phyloP scores from a whole-genome alignment of 2,329 filamentous ascomycete species.

The Elsinoe batatas region DNA sequence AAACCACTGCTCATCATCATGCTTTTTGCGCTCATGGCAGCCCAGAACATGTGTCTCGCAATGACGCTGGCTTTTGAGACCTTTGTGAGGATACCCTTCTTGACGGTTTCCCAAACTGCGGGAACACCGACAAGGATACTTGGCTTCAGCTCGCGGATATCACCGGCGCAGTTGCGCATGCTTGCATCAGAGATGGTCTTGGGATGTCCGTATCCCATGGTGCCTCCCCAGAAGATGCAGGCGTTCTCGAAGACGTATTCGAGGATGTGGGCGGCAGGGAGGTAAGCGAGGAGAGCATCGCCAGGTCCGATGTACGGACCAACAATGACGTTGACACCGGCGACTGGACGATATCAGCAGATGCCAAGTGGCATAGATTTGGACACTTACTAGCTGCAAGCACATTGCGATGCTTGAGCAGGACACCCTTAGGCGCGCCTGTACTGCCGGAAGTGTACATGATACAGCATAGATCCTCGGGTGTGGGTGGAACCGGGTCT shows the following conservation, averaged over 20 bases:
- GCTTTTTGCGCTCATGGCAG: conserved; percentile 50
- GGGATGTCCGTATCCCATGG: conserved; percentile 85
- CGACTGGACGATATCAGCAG: conserved; percentile 38
- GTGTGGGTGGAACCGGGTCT: conserved; percentile 59
- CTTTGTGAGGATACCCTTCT: conserved; percentile 80
- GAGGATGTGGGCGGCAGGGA: conserved; percentile 90
- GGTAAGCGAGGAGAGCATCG: conserved; percentile 78
- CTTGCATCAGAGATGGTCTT: conserved; percentile 79
- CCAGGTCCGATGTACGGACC: conserved; percentile 66
- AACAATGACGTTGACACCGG: conserved; percentile 70
- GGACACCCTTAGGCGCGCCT: conserved; percentile 78
- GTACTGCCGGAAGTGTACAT: conserved; percentile 83
- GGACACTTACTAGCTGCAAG: conserved; percentile 58
- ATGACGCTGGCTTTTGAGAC: conserved; percentile 63
- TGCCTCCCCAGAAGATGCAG: conserved; percentile 78
- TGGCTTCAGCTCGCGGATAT: conserved; percentile 84
- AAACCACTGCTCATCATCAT: conserved; percentile 47
- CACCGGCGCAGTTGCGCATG: conserved; percentile 81
- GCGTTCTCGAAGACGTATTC: conserved; percentile 94
- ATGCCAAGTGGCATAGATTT: conserved; percentile 5
- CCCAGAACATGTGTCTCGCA: conserved; percentile 69
- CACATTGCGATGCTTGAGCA: conserved; percentile 70
- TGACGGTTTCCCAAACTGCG: conserved; percentile 93
- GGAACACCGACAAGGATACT: conserved; percentile 90
- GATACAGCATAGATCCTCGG: conserved; percentile 71